Percentiles rank a stretch among this genome's conserved stretches.
phyloP scores from a whole-genome alignment of 768 basidiomycete genomes.

The Glaciozyma martinii region DNA sequence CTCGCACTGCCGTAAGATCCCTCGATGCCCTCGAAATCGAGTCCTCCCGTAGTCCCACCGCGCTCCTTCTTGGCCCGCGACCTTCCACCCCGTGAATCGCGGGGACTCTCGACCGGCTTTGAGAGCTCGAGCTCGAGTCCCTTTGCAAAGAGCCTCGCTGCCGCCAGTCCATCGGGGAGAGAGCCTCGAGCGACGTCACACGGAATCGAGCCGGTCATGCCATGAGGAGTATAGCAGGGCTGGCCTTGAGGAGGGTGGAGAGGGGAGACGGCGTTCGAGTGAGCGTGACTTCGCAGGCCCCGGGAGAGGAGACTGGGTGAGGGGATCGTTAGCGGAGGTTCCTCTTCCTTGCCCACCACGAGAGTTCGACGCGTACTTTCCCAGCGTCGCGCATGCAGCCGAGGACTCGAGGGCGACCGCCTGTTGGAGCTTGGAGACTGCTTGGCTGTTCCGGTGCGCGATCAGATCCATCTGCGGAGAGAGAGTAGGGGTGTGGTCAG shows the following conservation, averaged over 20 bases:
- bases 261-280: neutral
- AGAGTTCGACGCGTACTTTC: constrained; percentile 5
- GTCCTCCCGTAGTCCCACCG: neutral
- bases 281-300: neutral
- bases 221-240: neutral
- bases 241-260: neutral
- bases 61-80: neutral
- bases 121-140: constrained; percentile 19
- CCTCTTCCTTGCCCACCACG: no score
- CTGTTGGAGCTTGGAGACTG: neutral
- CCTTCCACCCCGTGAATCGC: neutral
- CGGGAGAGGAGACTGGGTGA: neutral
- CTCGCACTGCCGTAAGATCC: neutral
- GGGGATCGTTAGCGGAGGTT: neutral
- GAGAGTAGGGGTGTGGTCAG: no score
- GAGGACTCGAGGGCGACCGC: constrained; percentile 2
- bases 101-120: constrained; percentile 3
- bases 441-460: constrained; percentile 2
- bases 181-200: neutral
- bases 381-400: constrained; percentile 15
- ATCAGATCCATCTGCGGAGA: constrained; percentile 12
- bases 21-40: neutral
- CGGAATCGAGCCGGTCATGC: neutral
- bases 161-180: constrained; percentile 1
- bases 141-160: constrained; percentile 6